Evolutionary conservation across 495 filamentous ascomycete genomes (phyloP).

Genomic region (Paragyromitra xinjiangensis): DNA sequence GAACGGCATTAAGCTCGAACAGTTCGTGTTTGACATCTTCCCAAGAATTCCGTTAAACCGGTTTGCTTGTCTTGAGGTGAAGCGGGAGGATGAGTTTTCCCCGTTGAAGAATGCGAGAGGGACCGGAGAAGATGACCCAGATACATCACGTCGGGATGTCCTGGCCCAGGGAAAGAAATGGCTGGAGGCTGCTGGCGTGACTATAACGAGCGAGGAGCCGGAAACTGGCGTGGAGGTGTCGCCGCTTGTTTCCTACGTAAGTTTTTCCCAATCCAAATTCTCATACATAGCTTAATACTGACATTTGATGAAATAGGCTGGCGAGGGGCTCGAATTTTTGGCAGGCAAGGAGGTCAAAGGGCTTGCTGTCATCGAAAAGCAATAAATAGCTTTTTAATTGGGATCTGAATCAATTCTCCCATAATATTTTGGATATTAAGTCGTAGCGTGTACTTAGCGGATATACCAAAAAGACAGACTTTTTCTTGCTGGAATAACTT

Average conservation of each 20-base stretch:
- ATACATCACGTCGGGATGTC: constrained; percentile 89
- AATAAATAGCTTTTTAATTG: constrained; percentile 59
- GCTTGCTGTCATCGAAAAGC: constrained; percentile 78
- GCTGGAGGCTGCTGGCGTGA: constrained; percentile 79
- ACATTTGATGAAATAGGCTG: constrained; percentile 67
- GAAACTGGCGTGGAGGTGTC: constrained; percentile 86
- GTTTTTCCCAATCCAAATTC: constrained; percentile 59
- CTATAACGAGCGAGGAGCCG: constrained; percentile 73
- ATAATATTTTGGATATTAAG: background rate
- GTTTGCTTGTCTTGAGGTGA: constrained; percentile 95
- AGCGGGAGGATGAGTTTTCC: constrained; percentile 97
- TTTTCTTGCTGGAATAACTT: background rate
- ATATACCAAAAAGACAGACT: constrained; percentile 11
- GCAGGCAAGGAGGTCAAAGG: constrained; percentile 78
- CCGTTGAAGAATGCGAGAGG: constrained; percentile 95
- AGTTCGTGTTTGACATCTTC: constrained; percentile 99
- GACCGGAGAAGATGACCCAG: constrained; percentile 90
- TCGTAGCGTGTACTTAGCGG: constrained; percentile 11
- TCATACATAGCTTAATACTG: constrained; percentile 57
- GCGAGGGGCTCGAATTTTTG: constrained; percentile 85
- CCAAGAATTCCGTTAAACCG: constrained; percentile 83
- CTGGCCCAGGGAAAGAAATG: constrained; percentile 87
- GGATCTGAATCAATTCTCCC: constrained; percentile 1
- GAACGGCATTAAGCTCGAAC: constrained; percentile 98
- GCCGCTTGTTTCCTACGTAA: constrained; percentile 93